Evolutionary conservation across 169 alveolate species (phyloP), one percentile per base, ranked within the genome.

Genomic region (Babesia microti): DNA sequence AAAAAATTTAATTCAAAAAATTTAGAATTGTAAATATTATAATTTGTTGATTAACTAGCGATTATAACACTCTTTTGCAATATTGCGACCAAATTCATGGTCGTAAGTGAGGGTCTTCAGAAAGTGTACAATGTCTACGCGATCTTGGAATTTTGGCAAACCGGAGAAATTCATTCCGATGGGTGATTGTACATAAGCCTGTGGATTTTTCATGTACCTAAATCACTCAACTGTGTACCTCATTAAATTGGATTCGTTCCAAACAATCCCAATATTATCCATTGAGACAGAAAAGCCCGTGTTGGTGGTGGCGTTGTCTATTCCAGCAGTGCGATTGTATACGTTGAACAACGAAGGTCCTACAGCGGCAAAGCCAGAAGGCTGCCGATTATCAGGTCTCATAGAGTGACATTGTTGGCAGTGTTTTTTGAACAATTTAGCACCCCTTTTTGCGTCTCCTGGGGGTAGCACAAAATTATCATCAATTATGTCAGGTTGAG

Each of bases 361-460:
- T 51, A 79, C 63, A 22, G 81, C 57, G 19, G 83, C 50, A 36
- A 59, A 70, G 3, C 88, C 88, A 2, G 80, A 49, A 56, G 44
- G 11, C 34, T 75, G 86, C 5, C 82, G 65, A 41, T 76, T 76
- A 36, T 80, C 88, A 14, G 88, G 88, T 6, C 81, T 72, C 60
- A 80, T 50, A 12, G 86, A 75, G 56, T 80, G 88, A 41, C 88
- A 80, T 44, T 80, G 88, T n/a, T 70, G 73, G 63, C 88, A 80
- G 51, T 80, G 85, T 36, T 80, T 80, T 53, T 80, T 80, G 59
- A 80, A 80, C 0, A 75, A 56, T 33, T 75, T 80, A 17, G 78
- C 83, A n/a, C 88, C 88, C 23, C 79, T 51, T 12, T 56, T 59
- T 18, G 72, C 79, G 34, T 68, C 68, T 11, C 88, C 88, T 15